Base-by-base conservation (phyloP, 2,329 filamentous ascomycete genomes). In the Exophiala phaeomuriformis region DNA sequence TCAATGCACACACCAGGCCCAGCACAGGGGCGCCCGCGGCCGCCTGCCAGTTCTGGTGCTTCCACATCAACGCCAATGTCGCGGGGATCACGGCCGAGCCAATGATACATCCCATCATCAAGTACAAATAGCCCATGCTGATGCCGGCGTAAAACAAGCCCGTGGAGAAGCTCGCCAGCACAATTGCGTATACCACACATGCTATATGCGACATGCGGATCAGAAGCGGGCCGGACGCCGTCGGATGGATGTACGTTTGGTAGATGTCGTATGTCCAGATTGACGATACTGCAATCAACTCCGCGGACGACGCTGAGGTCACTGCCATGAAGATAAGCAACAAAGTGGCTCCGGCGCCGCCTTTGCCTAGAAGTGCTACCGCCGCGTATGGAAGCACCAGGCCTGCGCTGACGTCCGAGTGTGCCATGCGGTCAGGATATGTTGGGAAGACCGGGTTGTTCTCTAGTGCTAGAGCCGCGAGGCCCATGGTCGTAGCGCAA, bases 51-150 rank as follows among this genome's bases (percentile, higher is more conserved):
- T 88, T 89, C 68, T 94, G 89, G 1, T 84, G 81, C 47, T 79
- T 80, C 88, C 89, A 95, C 55, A 90, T 76, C 0, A 95, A 77
- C 0, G 88, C 87, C 58, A 95, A 73, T 0, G 88, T 85, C 0
- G 88, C 87, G 0, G 90, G 90, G 8, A 95, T 77, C 2, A 95
- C 89, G 2, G 88, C 90, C 0, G 86, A 82, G 0, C 85, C 89
- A 65, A 95, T 93, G 64, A 95, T 88, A 47, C 90, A 86, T 5
- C 90, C 90, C 90, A 95, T 95, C 66, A 95, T 80, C 1, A 95
- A 74, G 65, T 94, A 94, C 2, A 94, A 76, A 64, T 90, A 94
- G 4, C 55, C 55, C 87, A 95, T 93, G 7, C 81, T 85, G 56
- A 95, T 86, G 19, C 85, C 84, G 1, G 81, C 83, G 58, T 86